These are phyloP conservation scores for Yarrowia divulgata DNA, from an alignment of 805 yeast species.

Conservation along the genomic window DNA sequence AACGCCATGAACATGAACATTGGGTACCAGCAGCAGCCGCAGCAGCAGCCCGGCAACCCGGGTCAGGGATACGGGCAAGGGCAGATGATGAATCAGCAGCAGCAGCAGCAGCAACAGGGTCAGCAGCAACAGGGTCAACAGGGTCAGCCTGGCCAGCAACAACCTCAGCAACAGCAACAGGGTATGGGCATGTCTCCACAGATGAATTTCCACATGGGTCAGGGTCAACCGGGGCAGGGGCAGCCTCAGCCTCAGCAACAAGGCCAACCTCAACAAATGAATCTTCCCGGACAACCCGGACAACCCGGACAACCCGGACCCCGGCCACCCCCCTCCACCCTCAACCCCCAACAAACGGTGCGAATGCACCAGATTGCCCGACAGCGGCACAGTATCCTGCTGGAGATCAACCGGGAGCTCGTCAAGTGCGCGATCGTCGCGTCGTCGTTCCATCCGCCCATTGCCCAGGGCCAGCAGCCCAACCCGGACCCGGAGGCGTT, in stretches of 20 bases:
- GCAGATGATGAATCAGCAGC: slow-evolving; percentile 10
- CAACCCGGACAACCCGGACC: background rate
- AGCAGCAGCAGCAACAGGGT: background rate
- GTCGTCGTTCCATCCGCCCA: slow-evolving; percentile 34
- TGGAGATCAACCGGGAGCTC: slow-evolving; percentile 49
- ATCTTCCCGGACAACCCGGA: background rate
- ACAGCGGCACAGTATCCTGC: slow-evolving; percentile 46
- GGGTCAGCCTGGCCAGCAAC: background rate
- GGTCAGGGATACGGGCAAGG: slow-evolving; percentile 24
- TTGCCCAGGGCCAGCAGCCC: slow-evolving; percentile 23
- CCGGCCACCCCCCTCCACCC: background rate
- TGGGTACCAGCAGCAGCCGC: slow-evolving; percentile 8
- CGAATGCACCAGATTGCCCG: slow-evolving; percentile 1
- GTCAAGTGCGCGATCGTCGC: slow-evolving; percentile 44
- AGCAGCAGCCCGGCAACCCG: slow-evolving; percentile 8
- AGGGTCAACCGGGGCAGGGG: background rate
- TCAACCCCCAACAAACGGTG: slow-evolving; percentile 12
- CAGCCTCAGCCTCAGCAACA: slow-evolving; percentile 15
- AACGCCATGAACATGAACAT: slow-evolving; percentile 39
- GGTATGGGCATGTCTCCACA: slow-evolving; percentile 26
- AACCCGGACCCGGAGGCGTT: slow-evolving; percentile 41
- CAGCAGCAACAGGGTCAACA: background rate
- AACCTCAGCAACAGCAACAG: background rate
- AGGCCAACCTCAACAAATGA: background rate
- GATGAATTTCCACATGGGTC: slow-evolving; percentile 30